phyloP scores from a whole-genome alignment of 2,329 filamentous ascomycete genomes.

The Ceratocystis colombiana region DNA sequence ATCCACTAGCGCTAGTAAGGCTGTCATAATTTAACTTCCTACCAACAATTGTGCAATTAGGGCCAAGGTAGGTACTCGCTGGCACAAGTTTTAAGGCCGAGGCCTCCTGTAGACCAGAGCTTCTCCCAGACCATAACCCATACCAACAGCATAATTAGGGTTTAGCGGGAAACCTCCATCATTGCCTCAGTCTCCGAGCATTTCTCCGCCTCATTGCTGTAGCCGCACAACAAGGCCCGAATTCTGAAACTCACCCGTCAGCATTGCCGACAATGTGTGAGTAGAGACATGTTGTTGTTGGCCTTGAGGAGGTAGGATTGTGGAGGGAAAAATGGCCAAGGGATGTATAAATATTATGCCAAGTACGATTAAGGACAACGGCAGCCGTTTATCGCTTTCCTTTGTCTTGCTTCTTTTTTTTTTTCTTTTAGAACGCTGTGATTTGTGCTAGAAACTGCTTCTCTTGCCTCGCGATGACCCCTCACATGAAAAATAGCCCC shows the following conservation, averaged over 20 bases:
- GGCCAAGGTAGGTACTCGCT: background rate
- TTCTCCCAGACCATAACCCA: background rate
- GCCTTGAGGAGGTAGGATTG: background rate
- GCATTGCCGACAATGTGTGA: background rate
- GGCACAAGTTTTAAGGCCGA: background rate
- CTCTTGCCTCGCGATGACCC: background rate
- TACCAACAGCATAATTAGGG: background rate
- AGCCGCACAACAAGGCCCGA: slow-evolving; percentile 4
- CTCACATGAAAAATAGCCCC: slow-evolving; percentile 24
- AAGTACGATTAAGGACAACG: background rate
- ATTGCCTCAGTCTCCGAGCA: background rate
- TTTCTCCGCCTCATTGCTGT: slow-evolving; percentile 1
- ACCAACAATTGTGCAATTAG: background rate
- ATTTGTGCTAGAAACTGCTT: background rate
- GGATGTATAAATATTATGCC: background rate
- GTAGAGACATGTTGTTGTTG: background rate
- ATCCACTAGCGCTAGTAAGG: background rate
- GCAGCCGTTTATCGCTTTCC: background rate
- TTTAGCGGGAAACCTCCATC: background rate
- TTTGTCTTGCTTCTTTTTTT: background rate
- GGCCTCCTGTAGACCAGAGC: too few relatives aligned
- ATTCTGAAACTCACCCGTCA: background rate
- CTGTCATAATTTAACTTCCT: slow-evolving; percentile 8
- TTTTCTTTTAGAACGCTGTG: background rate
- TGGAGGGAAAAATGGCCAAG: background rate